Evolutionary conservation across 495 filamentous ascomycete genomes (phyloP), one percentile per base, ranked within the genome.

Genomic region (Massariosphaeria phaeospora): DNA sequence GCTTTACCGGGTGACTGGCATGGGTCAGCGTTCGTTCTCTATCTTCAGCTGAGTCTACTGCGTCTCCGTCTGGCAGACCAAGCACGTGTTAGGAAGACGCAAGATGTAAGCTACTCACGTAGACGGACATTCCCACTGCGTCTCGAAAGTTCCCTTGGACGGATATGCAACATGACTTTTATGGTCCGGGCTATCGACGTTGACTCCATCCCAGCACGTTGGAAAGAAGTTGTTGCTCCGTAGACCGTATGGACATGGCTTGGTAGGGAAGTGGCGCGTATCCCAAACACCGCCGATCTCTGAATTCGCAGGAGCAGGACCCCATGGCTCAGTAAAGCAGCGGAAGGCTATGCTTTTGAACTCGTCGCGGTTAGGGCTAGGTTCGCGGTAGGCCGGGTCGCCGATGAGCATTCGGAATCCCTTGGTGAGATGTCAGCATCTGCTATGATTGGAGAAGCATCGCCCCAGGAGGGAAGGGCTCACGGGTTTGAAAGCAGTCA

Each of bases 301-400:
- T 33, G 39, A 33, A 25, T 5, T 11, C 20, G 45, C 3, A 23
- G 54, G 54, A 2, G 54, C 54, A 8, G 39, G 27, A 23, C 39
- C 39, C 50, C 45, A 44, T 12, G 24, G 25, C 26, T 4, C 18
- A 34, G 41, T 54, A 20, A 48, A 54, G 36, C 54, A 57, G 15
- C 54, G 54, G 29, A 50, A 57, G n/a, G 29, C 23, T 26, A 44
- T 39, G 30, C 47, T 36, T 21, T 34, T 2, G 2, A 3, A 24
- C 25, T 33, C 23, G 66, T 72, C 74, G 47, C 74, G 65, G 7
- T 35, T 39, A 11, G 18, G 18, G 12, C 26, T 49, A 15, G 34
- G 23, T 21, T 26, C 9, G 35, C 54, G 54, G 26, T 33, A 21
- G 6, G 7, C n/a, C 11, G 54, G 29, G 24, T 57, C 54, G 24